phyloP scores from a whole-genome alignment of 257 asterid genomes.

The Solanum pennellii region DNA sequence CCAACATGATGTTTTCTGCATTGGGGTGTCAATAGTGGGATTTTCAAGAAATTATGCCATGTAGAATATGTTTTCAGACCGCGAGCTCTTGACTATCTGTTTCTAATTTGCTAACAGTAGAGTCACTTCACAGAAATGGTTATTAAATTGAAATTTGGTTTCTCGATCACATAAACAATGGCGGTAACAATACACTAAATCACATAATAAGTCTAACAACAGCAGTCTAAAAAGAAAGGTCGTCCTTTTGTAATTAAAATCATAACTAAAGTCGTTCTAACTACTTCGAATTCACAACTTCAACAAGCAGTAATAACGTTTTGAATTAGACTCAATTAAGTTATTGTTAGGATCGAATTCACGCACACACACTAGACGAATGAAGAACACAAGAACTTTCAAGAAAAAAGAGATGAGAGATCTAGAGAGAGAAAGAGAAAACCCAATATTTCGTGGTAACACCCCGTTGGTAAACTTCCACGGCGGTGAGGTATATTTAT shows the following conservation, averaged over 20 bases:
- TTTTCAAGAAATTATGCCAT: neutral
- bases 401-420: too few species aligned
- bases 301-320: neutral
- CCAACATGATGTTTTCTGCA: neutral
- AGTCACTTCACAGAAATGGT: too few species aligned
- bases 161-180: neutral
- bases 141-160: neutral
- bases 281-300: neutral
- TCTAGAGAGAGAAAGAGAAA: too few species aligned
- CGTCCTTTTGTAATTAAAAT: too few species aligned
- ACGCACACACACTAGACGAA: too few species aligned
- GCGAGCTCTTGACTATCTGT: too few species aligned
- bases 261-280: neutral
- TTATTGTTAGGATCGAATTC: too few species aligned
- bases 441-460: too few species aligned
- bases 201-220: neutral
- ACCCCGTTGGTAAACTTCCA: too few species aligned
- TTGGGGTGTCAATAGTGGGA: neutral
- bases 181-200: neutral
- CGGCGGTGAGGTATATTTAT: too few species aligned
- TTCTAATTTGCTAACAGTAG: too few species aligned
- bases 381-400: too few species aligned
- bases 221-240: neutral
- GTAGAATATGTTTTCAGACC: neutral
- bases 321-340: neutral